A percentile compares a stretch with the other conserved stretches of the same genome.
These are phyloP conservation scores for Coccomyxa sp. DNA, from an alignment of 139 green algal genomes.

Conservation along the genomic window DNA sequence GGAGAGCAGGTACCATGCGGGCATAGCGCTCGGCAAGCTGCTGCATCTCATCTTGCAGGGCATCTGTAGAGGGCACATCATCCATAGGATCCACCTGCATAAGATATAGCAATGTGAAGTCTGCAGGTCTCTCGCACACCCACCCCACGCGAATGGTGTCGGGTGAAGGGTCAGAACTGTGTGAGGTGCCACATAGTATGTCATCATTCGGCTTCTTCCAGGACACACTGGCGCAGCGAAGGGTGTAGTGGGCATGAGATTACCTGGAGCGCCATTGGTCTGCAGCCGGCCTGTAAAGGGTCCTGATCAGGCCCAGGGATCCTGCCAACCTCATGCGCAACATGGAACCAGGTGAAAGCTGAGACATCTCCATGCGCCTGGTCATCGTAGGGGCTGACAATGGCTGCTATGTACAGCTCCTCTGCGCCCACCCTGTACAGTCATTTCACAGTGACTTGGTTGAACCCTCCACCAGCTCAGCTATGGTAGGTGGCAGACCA, in stretches of 20 bases:
- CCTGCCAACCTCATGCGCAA: constrained; percentile 26
- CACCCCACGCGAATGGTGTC: too few relatives aligned
- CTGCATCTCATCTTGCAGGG: constrained; percentile 21
- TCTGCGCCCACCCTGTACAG: not conserved
- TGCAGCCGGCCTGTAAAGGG: constrained; percentile 33
- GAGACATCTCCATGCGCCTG: constrained; percentile 13
- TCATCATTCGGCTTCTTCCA: too few relatives aligned
- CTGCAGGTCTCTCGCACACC: too few relatives aligned
- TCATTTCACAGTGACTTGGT: too few relatives aligned
- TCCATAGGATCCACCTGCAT: not conserved
- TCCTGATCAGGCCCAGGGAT: constrained; percentile 16
- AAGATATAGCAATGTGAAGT: too few relatives aligned
- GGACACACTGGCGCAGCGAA: not conserved
- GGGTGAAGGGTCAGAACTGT: too few relatives aligned
- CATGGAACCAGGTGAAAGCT: constrained; percentile 66
- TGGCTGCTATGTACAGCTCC: constrained; percentile 59
- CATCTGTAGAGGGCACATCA: not conserved
- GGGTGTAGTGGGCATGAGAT: too few relatives aligned
- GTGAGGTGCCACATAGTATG: too few relatives aligned
- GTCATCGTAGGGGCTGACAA: constrained; percentile 68
- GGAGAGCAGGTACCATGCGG: not conserved
- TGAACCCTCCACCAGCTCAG: too few relatives aligned
- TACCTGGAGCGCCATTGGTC: constrained; percentile 30
- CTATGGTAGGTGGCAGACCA: too few relatives aligned
- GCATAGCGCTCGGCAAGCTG: constrained; percentile 35